Evolutionary conservation across 1,139 yeast species (phyloP).

Genomic region (Blastobotrys raffinosifermentans): DNA sequence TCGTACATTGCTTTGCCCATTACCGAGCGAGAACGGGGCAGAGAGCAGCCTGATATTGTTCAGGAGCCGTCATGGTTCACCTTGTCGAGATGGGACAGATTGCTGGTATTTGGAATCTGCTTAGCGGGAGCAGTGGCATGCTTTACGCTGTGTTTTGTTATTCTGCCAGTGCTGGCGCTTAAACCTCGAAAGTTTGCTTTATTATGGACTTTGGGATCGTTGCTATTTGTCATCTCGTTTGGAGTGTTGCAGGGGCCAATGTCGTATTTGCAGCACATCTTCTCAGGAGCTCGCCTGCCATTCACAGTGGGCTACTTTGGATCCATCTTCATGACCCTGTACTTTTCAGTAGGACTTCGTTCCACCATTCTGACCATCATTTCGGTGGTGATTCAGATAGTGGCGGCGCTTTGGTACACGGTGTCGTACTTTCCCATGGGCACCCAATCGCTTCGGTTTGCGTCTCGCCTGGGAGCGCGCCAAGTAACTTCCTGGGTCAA

Average conservation of each 20-base stretch:
- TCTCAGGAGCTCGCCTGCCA: constrained; percentile 69
- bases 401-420: constrained; percentile 84
- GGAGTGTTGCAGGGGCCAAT: constrained; percentile 91
- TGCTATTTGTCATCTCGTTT: constrained; percentile 80
- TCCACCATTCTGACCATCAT: constrained; percentile 73
- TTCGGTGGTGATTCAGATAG: constrained; percentile 67
- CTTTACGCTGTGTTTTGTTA: constrained; percentile 71
- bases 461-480: constrained; percentile 71
- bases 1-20: constrained; percentile 50
- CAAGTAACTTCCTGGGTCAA: constrained; percentile 48
- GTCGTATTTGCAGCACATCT: constrained; percentile 65
- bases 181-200: constrained; percentile 87
- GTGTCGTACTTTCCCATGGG: constrained; percentile 95
- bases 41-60: constrained; percentile 23
- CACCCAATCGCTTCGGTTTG: constrained; percentile 77
- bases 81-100: constrained; percentile 71
- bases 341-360: constrained; percentile 47
- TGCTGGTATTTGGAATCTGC: constrained; percentile 73
- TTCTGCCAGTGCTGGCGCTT: constrained; percentile 83
- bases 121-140: constrained; percentile 71
- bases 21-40: constrained; percentile 43
- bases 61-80: constrained; percentile 57
- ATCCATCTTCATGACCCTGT: constrained; percentile 61
- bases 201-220: constrained; percentile 83
- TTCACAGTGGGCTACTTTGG: constrained; percentile 78